Conservation (phyloP, 1,139 yeast species). For the Saccharomyces hybrid region DNA sequence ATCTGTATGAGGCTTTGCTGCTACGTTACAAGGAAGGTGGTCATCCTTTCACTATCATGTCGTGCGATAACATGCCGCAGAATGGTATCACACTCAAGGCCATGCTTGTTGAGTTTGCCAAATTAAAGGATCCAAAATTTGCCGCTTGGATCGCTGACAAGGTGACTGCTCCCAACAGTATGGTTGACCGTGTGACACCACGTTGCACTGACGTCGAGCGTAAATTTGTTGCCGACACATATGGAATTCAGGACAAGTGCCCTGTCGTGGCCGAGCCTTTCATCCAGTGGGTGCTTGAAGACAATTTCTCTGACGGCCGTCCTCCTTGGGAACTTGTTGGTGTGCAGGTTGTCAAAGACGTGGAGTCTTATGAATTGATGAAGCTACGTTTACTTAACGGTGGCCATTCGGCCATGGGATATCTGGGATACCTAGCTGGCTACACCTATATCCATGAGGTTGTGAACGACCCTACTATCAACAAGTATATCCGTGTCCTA, state of each 20-base stretch:
- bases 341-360: slow-evolving; percentile 7
- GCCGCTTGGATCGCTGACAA: slow-evolving; percentile 6
- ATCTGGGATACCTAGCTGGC: slow-evolving; percentile 8
- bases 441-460: slow-evolving; percentile 8
- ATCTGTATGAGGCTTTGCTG: slow-evolving; percentile 5
- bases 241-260: background rate
- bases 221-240: background rate
- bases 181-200: slow-evolving; percentile 11
- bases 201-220: slow-evolving; percentile 7
- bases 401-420: slow-evolving; percentile 8
- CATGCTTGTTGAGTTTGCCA: slow-evolving; percentile 7
- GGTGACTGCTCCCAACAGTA: slow-evolving; percentile 7
- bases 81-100: slow-evolving; percentile 7
- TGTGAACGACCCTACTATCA: slow-evolving; percentile 5
- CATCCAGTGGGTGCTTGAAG: slow-evolving; percentile 9
- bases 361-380: slow-evolving; percentile 3
- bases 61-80: slow-evolving; percentile 9
- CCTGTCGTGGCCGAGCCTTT: slow-evolving; percentile 9
- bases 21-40: slow-evolving; percentile 5
- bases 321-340: slow-evolving; percentile 9
- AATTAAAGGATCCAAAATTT: slow-evolving; percentile 4
- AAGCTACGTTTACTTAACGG: slow-evolving; percentile 8
- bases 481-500: background rate
- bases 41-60: slow-evolving; percentile 6
- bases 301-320: slow-evolving; percentile 6